A percentile compares a stretch with the other conserved stretches of the same genome.
Evolutionary conservation across 163 green algal genomes (phyloP).

Genomic region (Scenedesmus sp.): DNA sequence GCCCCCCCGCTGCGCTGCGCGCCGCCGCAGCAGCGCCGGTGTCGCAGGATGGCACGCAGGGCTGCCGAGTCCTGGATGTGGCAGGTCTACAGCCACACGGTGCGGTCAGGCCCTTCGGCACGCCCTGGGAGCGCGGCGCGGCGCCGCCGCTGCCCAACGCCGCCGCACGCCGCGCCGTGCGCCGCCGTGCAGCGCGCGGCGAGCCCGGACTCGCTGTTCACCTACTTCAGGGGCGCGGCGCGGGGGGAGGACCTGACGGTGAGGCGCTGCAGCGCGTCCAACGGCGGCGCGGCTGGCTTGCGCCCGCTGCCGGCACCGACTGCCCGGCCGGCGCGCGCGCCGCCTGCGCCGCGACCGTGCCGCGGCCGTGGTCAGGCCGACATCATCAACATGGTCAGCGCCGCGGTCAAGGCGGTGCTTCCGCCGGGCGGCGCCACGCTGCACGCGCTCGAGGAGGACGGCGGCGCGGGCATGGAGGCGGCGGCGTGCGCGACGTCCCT

Average conservation of each 20-base stretch:
- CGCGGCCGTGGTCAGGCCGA: background rate
- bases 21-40: background rate
- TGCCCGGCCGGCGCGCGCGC: background rate
- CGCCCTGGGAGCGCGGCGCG: background rate
- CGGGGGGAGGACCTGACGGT: slow-evolving; percentile 15
- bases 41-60: background rate
- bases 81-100: slow-evolving; percentile 10
- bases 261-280: background rate
- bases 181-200: background rate
- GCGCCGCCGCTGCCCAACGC: too few species aligned
- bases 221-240: slow-evolving; percentile 24
- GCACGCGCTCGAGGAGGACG: background rate
- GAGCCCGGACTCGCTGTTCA: slow-evolving; percentile 2
- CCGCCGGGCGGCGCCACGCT: background rate
- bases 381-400: slow-evolving; percentile 23
- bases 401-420: slow-evolving; percentile 3
- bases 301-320: background rate
- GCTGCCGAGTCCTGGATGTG: slow-evolving; percentile 17
- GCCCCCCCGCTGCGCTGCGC: background rate
- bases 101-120: background rate
- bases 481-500: slow-evolving; percentile 18
- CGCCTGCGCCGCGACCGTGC: background rate
- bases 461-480: background rate
- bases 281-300: too few species aligned
- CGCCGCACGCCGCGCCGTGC: slow-evolving; percentile 9